Conservation (phyloP, 805 yeast genomes). For the Dipodascopsis uninucleata region DNA sequence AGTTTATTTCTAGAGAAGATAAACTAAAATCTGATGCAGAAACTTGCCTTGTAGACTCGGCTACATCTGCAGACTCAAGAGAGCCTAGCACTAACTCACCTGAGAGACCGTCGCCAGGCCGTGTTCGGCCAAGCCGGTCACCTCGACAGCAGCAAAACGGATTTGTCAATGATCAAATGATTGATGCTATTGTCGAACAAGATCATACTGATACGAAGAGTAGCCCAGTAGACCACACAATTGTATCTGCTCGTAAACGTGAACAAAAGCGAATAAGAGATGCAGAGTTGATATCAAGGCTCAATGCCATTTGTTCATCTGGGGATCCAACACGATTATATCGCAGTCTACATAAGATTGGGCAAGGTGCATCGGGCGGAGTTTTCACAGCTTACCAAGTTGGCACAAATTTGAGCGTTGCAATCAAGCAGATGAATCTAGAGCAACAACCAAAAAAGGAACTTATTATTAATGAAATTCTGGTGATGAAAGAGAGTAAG, state of each 20-base stretch:
- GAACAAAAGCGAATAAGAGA: constrained; percentile 73
- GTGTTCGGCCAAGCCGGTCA: constrained; percentile 7
- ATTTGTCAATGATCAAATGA: constrained; percentile 2
- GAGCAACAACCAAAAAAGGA: constrained; percentile 96
- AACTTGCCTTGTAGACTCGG: not conserved
- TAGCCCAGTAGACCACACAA: constrained; percentile 10
- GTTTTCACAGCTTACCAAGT: constrained; percentile 80
- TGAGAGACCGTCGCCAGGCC: constrained; percentile 17
- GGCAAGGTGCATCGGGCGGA: constrained; percentile 98
- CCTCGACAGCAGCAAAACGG: constrained; percentile 18
- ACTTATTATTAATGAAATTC: constrained; percentile 86
- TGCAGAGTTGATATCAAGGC: constrained; percentile 75
- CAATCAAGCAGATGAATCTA: constrained; percentile 93
- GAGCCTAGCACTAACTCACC: not conserved
- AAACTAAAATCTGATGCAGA: not conserved
- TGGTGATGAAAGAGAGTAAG: constrained; percentile 89
- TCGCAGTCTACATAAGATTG: constrained; percentile 66
- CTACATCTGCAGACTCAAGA: constrained; percentile 2
- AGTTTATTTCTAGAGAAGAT: constrained; percentile 1
- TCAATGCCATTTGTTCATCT: constrained; percentile 75
- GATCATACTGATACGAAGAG: constrained; percentile 1
- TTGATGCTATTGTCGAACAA: not conserved
- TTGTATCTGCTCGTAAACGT: constrained; percentile 50
- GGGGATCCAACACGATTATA: constrained; percentile 75
- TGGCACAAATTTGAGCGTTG: constrained; percentile 54